Conservation (phyloP, 108 stramenopile genomes). For the Stephanodiscus triporus region DNA sequence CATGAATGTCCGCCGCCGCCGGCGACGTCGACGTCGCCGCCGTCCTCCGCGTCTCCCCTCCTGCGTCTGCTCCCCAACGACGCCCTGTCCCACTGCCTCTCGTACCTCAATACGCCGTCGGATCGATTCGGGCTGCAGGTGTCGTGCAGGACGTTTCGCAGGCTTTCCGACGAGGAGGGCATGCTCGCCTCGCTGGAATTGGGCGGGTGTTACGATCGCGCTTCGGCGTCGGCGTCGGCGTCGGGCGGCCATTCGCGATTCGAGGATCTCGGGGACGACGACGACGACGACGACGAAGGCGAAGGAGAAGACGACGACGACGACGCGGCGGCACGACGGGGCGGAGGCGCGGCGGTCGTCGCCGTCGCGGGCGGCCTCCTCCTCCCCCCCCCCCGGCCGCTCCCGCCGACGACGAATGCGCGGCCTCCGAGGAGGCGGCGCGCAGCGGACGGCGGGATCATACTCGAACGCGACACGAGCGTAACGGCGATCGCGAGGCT, state of each 20-base stretch:
- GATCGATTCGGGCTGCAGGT: constrained; percentile 68
- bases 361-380: not conserved
- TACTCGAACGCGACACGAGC: constrained; percentile 29
- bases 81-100: constrained; percentile 48
- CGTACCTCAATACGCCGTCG: constrained; percentile 55
- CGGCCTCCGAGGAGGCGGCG: not conserved
- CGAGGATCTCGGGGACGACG: not conserved
- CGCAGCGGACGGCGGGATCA: constrained; percentile 35
- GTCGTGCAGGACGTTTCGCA: constrained; percentile 63
- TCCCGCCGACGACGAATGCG: not conserved
- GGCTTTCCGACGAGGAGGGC: constrained; percentile 58
- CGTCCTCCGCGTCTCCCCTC: constrained; percentile 8
- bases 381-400: not conserved
- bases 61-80: constrained; percentile 27
- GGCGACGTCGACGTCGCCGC: not conserved
- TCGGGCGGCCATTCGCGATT: too few relatives aligned
- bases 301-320: constrained; percentile 2
- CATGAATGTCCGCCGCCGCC: not conserved
- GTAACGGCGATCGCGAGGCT: constrained; percentile 23
- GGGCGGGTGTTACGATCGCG: not conserved
- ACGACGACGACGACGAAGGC: not conserved
- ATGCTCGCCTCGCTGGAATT: constrained; percentile 67
- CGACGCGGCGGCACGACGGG: not conserved
- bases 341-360: not conserved
- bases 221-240: not conserved